Evolutionary conservation across 805 yeast species (phyloP), one percentile per base, ranked within the genome.

Genomic region (Lachancea sp.): DNA sequence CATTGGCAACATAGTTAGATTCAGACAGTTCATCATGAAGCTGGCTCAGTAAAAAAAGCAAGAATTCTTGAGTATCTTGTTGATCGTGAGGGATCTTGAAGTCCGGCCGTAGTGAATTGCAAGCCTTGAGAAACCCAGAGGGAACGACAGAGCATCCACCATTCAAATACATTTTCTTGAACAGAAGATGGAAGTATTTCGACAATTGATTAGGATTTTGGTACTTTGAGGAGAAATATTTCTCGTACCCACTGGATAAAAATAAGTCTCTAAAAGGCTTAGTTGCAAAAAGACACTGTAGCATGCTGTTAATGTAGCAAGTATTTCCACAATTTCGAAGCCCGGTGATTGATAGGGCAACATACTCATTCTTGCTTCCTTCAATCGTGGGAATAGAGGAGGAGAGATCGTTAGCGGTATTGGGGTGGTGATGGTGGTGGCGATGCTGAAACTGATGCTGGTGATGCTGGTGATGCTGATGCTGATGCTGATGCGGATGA

Each of bases 31-130:
- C 95, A 40, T 79, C 80, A 58, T 85, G 91, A 11, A 85, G 59
- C 49, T 79, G 71, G 56, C 82, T 90, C 50, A 85, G 64, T 10
- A 84, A 51, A 48, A 84, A 77, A 59, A 83, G 70, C 36, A 85
- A 62, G 55, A 83, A 83, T 54, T 85, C 93, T 44, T 85, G 88
- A 1, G 90, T 81, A 60, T 85, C 95, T 57, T 85, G 93, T 55
- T 85, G 95, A 54, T 82, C 87, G 52, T 73, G 63, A 0, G 91
- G 91, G 11, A 85, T 82, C 50, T 70, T 67, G 44, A 83, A 72
- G 54, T 81, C 86, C 0, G 89, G 89, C 51, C 82, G 78, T 18
- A 82, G 56, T 6, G 65, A 49, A 18, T 76, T 63, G 41, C 81
- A 66, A 1, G 69, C 61, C 38, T 79, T 71, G 35, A 84, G 68